Conservation (phyloP, 2,329 filamentous ascomycete genomes). For the Pestalotiopsis sp. region DNA sequence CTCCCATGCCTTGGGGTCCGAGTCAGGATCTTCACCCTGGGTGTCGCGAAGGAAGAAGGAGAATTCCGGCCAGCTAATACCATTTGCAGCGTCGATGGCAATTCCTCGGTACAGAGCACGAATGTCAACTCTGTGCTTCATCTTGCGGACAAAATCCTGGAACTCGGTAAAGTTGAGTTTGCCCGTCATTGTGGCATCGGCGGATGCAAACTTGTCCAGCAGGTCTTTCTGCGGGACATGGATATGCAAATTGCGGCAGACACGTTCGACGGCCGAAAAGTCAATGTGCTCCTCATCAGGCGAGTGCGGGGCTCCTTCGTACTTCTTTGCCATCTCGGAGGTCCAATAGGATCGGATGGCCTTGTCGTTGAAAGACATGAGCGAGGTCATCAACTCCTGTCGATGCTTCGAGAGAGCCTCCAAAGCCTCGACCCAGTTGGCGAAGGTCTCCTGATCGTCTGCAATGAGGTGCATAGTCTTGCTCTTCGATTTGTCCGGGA, state of each 20-base stretch:
- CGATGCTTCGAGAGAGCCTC: conserved; percentile 84
- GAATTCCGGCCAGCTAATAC: conserved; percentile 75
- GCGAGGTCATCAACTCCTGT: conserved; percentile 85
- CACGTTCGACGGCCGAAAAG: conserved; percentile 75
- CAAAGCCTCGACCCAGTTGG: conserved; percentile 82
- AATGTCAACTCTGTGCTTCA: conserved; percentile 86
- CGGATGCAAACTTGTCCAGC: conserved; percentile 72
- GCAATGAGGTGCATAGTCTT: conserved; percentile 91
- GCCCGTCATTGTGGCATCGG: conserved; percentile 66
- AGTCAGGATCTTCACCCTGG: conserved; percentile 77
- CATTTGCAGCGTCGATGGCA: conserved; percentile 59
- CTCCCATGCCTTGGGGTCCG: conserved; percentile 69
- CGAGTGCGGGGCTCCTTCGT: conserved; percentile 51
- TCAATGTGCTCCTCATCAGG: conserved; percentile 73
- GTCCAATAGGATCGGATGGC: conserved; percentile 86
- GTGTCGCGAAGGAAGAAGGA: conserved; percentile 71
- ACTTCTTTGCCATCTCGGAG: conserved; percentile 75
- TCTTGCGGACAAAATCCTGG: conserved; percentile 76
- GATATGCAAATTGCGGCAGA: conserved; percentile 91
- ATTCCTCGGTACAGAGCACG: conserved; percentile 70
- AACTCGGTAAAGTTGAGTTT: conserved; percentile 81
- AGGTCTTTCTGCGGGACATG: conserved; percentile 80
- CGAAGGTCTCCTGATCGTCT: conserved; percentile 70
- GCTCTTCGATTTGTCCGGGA: conserved; percentile 77
- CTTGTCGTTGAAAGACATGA: conserved; percentile 83